A percentile compares a stretch with the other conserved stretches of the same genome.
Evolutionary conservation across 2,329 filamentous ascomycete species (phyloP).

Genomic region (Pestalotiopsis sp.): DNA sequence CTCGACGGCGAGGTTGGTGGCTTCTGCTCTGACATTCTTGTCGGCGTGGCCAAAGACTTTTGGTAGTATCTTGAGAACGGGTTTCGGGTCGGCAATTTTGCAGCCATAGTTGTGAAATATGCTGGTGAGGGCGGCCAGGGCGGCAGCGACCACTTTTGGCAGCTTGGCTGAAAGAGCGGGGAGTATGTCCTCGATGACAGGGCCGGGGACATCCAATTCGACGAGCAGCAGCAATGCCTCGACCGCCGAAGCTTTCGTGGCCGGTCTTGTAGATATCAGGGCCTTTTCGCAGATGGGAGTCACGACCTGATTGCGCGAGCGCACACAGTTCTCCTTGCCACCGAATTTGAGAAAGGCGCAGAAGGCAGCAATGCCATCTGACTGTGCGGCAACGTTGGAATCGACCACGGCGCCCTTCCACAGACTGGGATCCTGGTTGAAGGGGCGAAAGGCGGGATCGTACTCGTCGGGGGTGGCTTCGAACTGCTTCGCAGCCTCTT

Average conservation of each 20-base stretch:
- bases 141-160: slow-evolving; percentile 80
- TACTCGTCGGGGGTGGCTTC: slow-evolving; percentile 81
- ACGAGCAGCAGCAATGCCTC: slow-evolving; percentile 88
- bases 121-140: slow-evolving; percentile 65
- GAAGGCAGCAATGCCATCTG: slow-evolving; percentile 85
- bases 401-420: slow-evolving; percentile 95
- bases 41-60: slow-evolving; percentile 95
- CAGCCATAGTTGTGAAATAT: slow-evolving; percentile 95
- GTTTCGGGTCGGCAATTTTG: slow-evolving; percentile 91
- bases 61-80: slow-evolving; percentile 82
- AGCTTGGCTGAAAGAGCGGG: slow-evolving; percentile 84
- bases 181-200: slow-evolving; percentile 87
- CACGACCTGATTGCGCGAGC: slow-evolving; percentile 77
- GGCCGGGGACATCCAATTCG: slow-evolving; percentile 83
- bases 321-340: slow-evolving; percentile 75
- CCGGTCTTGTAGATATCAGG: slow-evolving; percentile 81
- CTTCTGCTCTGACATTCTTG: slow-evolving; percentile 96
- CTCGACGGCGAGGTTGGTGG: slow-evolving; percentile 88
- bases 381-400: slow-evolving; percentile 95
- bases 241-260: slow-evolving; percentile 82
- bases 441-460: slow-evolving; percentile 84
- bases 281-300: slow-evolving; percentile 88
- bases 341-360: slow-evolving; percentile 93
- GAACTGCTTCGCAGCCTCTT: slow-evolving; percentile 88
- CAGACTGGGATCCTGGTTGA: slow-evolving; percentile 78